Evolutionary conservation across 768 basidiomycete genomes (phyloP).

Genomic region (Omphalotus guepiniiformis): DNA sequence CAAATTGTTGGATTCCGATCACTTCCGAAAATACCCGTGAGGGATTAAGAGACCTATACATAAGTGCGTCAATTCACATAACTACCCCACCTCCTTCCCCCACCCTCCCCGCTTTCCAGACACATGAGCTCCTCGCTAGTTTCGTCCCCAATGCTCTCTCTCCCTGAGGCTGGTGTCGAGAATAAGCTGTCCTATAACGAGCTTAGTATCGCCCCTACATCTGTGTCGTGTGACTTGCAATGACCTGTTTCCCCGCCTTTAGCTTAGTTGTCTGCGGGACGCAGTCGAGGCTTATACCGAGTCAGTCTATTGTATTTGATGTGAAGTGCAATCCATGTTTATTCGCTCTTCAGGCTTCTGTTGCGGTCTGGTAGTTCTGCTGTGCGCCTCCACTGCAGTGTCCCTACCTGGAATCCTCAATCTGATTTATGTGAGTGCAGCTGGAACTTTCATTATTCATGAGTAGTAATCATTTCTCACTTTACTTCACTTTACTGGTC

Average conservation of each 20-base stretch:
- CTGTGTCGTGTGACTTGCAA: slow-evolving; percentile 8
- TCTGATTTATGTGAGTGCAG: slow-evolving; percentile 52
- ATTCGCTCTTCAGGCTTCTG: slow-evolving; percentile 37
- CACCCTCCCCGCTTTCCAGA: neutral
- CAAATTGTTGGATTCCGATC: no score
- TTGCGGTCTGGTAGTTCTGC: slow-evolving; percentile 40
- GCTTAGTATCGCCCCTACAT: slow-evolving; percentile 22
- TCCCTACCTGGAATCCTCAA: slow-evolving; percentile 62
- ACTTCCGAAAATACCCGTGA: no score
- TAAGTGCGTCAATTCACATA: no score
- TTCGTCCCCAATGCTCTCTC: slow-evolving; percentile 2
- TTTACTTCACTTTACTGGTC: neutral
- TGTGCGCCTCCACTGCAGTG: slow-evolving; percentile 57
- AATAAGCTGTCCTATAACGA: slow-evolving; percentile 23
- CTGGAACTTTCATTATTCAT: neutral
- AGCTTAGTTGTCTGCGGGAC: slow-evolving; percentile 51
- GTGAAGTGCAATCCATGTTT: no score
- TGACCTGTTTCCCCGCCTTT: slow-evolving; percentile 2
- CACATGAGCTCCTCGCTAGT: neutral
- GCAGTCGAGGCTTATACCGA: slow-evolving; percentile 61
- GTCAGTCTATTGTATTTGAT: slow-evolving; percentile 31
- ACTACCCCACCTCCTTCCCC: neutral
- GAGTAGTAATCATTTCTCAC: no score
- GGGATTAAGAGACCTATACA: no score
- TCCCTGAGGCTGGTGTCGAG: slow-evolving; percentile 13